Evolutionary conservation across 139 green algal genomes (phyloP).

Genomic region (Chlorella sp.): DNA sequence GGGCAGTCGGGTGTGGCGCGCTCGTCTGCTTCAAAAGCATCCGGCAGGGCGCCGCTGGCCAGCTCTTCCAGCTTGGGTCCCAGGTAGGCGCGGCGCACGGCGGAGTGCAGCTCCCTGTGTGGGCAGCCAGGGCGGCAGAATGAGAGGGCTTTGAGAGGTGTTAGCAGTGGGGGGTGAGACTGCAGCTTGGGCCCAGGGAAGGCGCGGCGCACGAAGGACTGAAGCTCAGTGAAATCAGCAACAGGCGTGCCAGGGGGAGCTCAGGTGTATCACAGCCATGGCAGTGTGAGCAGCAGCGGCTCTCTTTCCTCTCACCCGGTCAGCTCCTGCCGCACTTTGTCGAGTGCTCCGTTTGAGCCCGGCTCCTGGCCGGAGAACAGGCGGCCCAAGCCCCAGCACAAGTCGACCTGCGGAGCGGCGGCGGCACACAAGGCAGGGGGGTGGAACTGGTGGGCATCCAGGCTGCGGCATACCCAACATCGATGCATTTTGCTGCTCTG

Average conservation of each 20-base stretch:
- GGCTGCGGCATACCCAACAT: neutral
- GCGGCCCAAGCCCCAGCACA: conserved; percentile 28
- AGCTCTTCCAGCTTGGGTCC: conserved; percentile 44
- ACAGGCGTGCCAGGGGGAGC: too few species aligned
- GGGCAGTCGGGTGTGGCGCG: conserved; percentile 20
- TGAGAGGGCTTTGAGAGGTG: neutral
- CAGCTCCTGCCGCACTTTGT: conserved; percentile 42
- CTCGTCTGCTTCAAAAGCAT: conserved; percentile 53
- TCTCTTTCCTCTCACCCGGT: neutral
- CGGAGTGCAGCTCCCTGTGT: conserved; percentile 37
- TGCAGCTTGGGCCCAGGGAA: conserved; percentile 49
- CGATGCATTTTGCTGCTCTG: too few species aligned
- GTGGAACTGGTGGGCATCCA: neutral
- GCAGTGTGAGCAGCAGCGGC: neutral
- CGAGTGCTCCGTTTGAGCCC: neutral
- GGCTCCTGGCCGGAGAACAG: neutral
- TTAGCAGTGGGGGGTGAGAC: neutral
- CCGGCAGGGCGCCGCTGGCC: conserved; percentile 27
- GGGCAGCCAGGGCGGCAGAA: neutral
- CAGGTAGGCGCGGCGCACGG: conserved; percentile 49
- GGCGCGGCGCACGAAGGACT: conserved; percentile 38
- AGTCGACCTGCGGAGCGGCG: conserved; percentile 6
- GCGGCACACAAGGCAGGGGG: neutral
- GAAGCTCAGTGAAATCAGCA: conserved; percentile 43
- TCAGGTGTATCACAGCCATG: neutral